Base-by-base conservation (phyloP, 1,139 yeast genomes). In the Hansenula sp. region DNA sequence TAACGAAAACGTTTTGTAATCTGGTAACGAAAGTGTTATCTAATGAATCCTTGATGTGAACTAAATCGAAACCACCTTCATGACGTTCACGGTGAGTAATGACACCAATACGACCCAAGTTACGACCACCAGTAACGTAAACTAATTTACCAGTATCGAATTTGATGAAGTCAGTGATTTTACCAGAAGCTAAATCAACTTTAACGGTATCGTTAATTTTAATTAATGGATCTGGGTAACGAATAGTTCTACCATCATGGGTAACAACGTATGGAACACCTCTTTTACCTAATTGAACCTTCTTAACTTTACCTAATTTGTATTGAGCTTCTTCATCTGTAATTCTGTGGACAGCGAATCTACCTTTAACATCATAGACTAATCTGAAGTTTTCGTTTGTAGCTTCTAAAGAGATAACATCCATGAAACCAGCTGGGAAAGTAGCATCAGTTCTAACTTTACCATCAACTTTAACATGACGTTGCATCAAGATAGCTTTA, bases 371-470 rank as follows among this genome's bases (percentile, higher is more conserved):
- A 70, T 90, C 97, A 80, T 89, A 90, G 66, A 90, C 82, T 68
- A 90, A 87, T 81, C 97, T 90, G 88, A 90, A 90, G 89, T 90
- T 82, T 79, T 90, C 97, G 73, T 90, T 89, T 73, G 97, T 90
- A 69, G 96, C 96, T 70, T 90, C 97, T 66, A 90, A 79, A 56
- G 96, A 63, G 74, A 90, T 87, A 64, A 90, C 97, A 71, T 90
- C 98, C 97, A 89, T 89, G 86, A 90, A 89, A 68, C 98, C 98
- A 66, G 97, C 87, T 71, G 98, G 98, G 95, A 69, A 90, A 57
- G 97, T 90, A 57, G 95, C 70, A 74, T 92, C 97, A 59, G 98
- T 90, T 87, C 98, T 89, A 65, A 90, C 97, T 82, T 92, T 92
- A 71, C 95, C 96, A 69, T 92, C 98, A 62, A 92, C 97, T 81